Evolutionary conservation across 2,329 filamentous ascomycete species (phyloP), one percentile per base, ranked within the genome.

Genomic region (Phialophora tarda): DNA sequence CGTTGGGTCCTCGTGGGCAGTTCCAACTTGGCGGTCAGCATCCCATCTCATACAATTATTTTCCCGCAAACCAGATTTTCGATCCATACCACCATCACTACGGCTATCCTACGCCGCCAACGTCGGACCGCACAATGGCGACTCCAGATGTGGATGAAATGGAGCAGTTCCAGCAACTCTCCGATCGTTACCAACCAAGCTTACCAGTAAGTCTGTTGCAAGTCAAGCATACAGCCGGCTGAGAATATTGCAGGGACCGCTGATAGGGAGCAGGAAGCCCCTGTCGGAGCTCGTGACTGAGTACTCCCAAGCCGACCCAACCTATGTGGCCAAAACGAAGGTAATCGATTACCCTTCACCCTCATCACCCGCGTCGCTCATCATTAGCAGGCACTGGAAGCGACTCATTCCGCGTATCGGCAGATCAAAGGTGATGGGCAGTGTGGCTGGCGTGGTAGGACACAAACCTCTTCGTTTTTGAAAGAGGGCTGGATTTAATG

Each of bases 391-490:
- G 85, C 89, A 23, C 85, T 99, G 62, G 90, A 93, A 6, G 85
- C 89, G 73, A 92, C 90, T 64, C 97, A 96, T 78, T 91, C 92
- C 23, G 89, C 93, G 76, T 97, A 94, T 76, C 91, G 95, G 63
- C 89, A 89, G 11, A 88, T 97, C 77, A 89, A 91, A 78, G 94
- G 95, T 61, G 94, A 98, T 80, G 95, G 95, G 66, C 96, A 96
- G 77, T 98, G 95, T 80, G 95, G 94, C 74, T 98, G 95, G 94
- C 88, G 94, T 89, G 95, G 94, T 97, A 84, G 82, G 89, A 81
- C n/a, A 10, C 30, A 63, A 51, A 34, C 65, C 62, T 55, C 1
- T 59, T 63, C 50, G 59, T 41, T 48, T 57, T 6, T 50, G 30
- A 30, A 67, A 71, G 73, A 34, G 67, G 12, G 10, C 28, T 2